Evolutionary conservation across 257 asterid species (phyloP).

Genomic region (Petunia axillaris): DNA sequence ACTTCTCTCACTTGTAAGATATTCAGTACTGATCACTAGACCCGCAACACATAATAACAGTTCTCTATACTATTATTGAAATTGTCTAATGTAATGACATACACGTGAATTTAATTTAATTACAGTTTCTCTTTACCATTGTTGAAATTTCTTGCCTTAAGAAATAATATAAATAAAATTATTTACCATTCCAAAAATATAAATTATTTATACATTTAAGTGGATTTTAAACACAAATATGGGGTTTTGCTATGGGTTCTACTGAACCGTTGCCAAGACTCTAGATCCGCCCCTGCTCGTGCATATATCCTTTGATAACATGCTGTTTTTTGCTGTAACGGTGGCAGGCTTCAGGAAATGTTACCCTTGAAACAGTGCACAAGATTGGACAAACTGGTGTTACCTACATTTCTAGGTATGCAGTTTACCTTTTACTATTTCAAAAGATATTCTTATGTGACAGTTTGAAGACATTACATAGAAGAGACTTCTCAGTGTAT

Average conservation of each 20-base stretch:
- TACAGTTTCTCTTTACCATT: too few species aligned
- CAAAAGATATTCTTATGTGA: background rate
- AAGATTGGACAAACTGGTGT: constrained; percentile 95
- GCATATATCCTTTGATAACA: background rate
- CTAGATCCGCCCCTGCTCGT: too few species aligned
- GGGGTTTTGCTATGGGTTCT: too few species aligned
- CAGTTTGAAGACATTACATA: background rate
- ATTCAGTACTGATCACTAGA: background rate
- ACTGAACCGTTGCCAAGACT: too few species aligned
- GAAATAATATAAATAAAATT: too few species aligned
- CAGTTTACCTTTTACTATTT: background rate
- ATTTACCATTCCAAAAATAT: too few species aligned
- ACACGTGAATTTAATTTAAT: background rate
- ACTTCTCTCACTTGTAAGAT: constrained; percentile 9
- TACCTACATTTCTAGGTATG: constrained; percentile 87
- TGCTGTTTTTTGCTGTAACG: constrained; percentile 24
- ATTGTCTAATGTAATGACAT: background rate
- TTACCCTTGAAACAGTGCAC: constrained; percentile 84
- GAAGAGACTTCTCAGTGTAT: background rate
- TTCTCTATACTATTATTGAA: background rate
- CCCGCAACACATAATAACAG: background rate
- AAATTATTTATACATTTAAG: too few species aligned
- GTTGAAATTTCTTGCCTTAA: too few species aligned
- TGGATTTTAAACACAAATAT: too few species aligned
- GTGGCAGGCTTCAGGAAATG: constrained; percentile 96